These are phyloP conservation scores for Talaromyces trachyspermus DNA, from an alignment of 495 filamentous ascomycete genomes.

Conservation along the genomic window DNA sequence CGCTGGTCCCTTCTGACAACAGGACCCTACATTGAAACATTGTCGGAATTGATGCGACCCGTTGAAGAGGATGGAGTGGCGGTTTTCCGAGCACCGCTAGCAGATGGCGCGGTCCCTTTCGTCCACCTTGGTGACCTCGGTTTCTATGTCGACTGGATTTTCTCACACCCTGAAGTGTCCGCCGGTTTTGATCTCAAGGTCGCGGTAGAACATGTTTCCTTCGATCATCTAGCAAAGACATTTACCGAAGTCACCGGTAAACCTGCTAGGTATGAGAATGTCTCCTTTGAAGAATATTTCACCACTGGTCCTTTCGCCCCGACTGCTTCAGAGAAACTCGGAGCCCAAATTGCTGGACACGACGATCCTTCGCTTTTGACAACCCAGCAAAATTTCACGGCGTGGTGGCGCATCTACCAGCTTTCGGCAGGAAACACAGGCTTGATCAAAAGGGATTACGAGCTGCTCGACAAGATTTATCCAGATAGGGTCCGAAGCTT, in stretches of 20 bases:
- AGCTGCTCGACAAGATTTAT: conserved; percentile 44
- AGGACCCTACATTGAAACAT: conserved; percentile 48
- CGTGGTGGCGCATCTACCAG: conserved; percentile 43
- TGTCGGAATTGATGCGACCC: conserved; percentile 17
- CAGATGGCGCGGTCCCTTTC: conserved; percentile 14
- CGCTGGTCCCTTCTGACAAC: conserved; percentile 37
- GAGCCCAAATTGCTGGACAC: conserved; percentile 32
- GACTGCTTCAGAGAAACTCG: conserved; percentile 13
- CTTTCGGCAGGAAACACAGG: conserved; percentile 9
- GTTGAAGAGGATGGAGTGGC: conserved; percentile 6
- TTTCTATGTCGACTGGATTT: conserved; percentile 17
- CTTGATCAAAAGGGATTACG: conserved; percentile 40
- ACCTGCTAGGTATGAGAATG: conserved; percentile 6
- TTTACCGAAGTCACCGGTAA: conserved; percentile 12
- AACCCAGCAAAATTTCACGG: conserved; percentile 42
- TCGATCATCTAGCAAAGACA: conserved; percentile 6
- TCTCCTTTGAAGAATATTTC: conserved; percentile 17
- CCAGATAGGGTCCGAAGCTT: conserved; percentile 36
- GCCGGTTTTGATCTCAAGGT: conserved; percentile 45
- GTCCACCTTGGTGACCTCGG: conserved; percentile 23
- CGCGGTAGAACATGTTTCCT: conserved; percentile 35
- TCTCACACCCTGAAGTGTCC: conserved; percentile 22
- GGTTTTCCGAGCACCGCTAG: conserved; percentile 19
- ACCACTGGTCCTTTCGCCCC: neutral
- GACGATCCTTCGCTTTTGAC: conserved; percentile 36